Base-by-base conservation (phyloP, 192 early-diverging fungal genomes). In the Chytriomyces sp. region DNA sequence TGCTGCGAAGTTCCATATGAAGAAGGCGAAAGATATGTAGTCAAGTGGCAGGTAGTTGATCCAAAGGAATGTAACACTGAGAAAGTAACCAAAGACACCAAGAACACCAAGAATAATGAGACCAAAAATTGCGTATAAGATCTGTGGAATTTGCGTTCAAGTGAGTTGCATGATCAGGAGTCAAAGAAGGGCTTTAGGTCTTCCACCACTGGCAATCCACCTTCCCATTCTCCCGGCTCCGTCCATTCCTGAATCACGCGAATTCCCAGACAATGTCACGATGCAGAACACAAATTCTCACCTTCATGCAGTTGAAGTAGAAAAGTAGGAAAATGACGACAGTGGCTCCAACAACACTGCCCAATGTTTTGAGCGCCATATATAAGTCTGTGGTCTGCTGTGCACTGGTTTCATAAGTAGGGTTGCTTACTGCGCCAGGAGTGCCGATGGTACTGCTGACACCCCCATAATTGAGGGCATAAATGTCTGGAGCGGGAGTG, bases 331-430 rank as follows among this genome's bases (percentile, higher is more conserved):
- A 86, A 57, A 94, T 91, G 14, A 93, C 72, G 25, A 94, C 74
- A 2, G 93, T 94, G 6, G 91, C 91, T 12, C 87, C 86, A 32
- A 94, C 84, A 53, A 94, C 92, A 67, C 92, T 88, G 30, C 81
- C 89, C 44, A 94, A 84, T 66, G 93, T 93, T 25, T 89, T 86
- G 39, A 83, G 80, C 25, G 93, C 93, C 44, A 77, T 86, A 6
- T 82, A 31, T 38, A 88, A 32, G 30, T 83, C 84, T 6, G 54
- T 33, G 17, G 68, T 37, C 31, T 66, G 64, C 28, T 75, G 56
- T 7, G 10, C 31, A 4, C 75, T 40, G 17, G 38, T 28, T 30
- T 72, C 73, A 59, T 54, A 38, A 40, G 56, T 52, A 10, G 68
- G 68, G 17, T 80, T 79, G 55, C 72, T 59, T 10, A 71, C 71